A percentile compares a stretch with the other conserved stretches of the same genome.
phyloP scores from a whole-genome alignment of 768 basidiomycete species.

The Pleurotus tuber-regium region DNA sequence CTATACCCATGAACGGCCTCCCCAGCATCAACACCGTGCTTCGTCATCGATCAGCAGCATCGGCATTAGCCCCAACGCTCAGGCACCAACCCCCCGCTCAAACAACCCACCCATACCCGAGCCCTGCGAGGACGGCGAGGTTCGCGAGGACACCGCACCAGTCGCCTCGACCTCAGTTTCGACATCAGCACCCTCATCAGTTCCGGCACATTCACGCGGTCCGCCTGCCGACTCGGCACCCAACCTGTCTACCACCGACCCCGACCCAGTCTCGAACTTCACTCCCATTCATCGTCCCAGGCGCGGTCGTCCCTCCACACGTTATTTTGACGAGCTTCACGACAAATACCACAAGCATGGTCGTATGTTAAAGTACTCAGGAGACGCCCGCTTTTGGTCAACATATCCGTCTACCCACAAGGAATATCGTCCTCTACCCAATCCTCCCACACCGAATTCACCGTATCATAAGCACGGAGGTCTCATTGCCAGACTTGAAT shows the following conservation, averaged over 20 bases:
- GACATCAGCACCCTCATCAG: conserved; percentile 20
- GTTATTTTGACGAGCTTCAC: conserved; percentile 58
- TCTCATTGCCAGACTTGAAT: conserved; percentile 74
- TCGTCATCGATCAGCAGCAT: conserved; percentile 26
- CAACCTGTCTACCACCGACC: conserved; percentile 20
- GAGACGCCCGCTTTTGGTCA: conserved; percentile 76
- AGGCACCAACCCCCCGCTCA: conserved; percentile 23
- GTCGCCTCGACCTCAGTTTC: conserved; percentile 23
- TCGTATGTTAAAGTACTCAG: conserved; percentile 79
- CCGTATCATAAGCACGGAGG: conserved; percentile 75
- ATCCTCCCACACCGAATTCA: conserved; percentile 64
- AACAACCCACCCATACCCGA: conserved; percentile 25
- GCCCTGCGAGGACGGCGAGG: conserved; percentile 55
- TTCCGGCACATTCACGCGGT: conserved; percentile 8
- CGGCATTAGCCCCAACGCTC: conserved; percentile 20
- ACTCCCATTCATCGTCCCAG: conserved; percentile 69
- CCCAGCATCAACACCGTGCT: conserved; percentile 22
- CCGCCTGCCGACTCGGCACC: conserved; percentile 15
- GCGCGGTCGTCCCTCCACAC: conserved; percentile 47
- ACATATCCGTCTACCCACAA: conserved; percentile 63
- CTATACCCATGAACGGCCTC: conserved; percentile 22
- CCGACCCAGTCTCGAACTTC: conserved; percentile 26
- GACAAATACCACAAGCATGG: conserved; percentile 70
- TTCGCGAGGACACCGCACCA: conserved; percentile 41
- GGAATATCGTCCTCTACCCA: conserved; percentile 59